phyloP scores from a whole-genome alignment of 495 filamentous ascomycete species.

The Aspergillus nanangensis region DNA sequence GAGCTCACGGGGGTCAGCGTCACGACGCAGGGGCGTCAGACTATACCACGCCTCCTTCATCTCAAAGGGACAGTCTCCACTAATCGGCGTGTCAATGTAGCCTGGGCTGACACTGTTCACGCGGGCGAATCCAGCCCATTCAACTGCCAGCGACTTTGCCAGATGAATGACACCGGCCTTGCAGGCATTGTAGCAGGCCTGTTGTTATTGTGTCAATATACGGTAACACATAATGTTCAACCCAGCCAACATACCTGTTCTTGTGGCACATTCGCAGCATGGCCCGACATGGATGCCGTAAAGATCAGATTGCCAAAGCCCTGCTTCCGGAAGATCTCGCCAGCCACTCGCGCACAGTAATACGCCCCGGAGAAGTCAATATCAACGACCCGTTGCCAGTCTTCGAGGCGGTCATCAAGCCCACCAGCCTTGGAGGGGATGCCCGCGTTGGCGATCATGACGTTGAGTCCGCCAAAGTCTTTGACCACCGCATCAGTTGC shows the following conservation, averaged over 20 bases:
- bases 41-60: slow-evolving; percentile 56
- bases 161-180: slow-evolving; percentile 40
- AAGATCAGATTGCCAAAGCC: slow-evolving; percentile 19
- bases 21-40: slow-evolving; percentile 63
- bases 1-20: slow-evolving; percentile 62
- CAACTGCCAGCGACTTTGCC: slow-evolving; percentile 53
- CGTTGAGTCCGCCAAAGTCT: slow-evolving; percentile 35
- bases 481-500: slow-evolving; percentile 33
- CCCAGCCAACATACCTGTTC: slow-evolving; percentile 3
- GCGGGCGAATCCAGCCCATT: slow-evolving; percentile 66
- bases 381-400: slow-evolving; percentile 18
- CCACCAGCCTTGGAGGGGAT: slow-evolving; percentile 37
- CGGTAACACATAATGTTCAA: background rate
- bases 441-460: slow-evolving; percentile 62
- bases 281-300: slow-evolving; percentile 21
- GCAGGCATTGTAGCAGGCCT: slow-evolving; percentile 15
- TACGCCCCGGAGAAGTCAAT: slow-evolving; percentile 30
- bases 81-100: slow-evolving; percentile 65
- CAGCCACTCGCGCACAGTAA: slow-evolving; percentile 33
- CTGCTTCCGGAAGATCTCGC: slow-evolving; percentile 21
- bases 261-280: slow-evolving; percentile 22
- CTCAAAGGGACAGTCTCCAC: slow-evolving; percentile 58
- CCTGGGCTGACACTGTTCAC: slow-evolving; percentile 63
- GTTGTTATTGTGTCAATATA: background rate
- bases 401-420: slow-evolving; percentile 14